Evolutionary conservation across 768 basidiomycete species (phyloP), one percentile per base, ranked within the genome.

Genomic region (Megacollybia marginata): DNA sequence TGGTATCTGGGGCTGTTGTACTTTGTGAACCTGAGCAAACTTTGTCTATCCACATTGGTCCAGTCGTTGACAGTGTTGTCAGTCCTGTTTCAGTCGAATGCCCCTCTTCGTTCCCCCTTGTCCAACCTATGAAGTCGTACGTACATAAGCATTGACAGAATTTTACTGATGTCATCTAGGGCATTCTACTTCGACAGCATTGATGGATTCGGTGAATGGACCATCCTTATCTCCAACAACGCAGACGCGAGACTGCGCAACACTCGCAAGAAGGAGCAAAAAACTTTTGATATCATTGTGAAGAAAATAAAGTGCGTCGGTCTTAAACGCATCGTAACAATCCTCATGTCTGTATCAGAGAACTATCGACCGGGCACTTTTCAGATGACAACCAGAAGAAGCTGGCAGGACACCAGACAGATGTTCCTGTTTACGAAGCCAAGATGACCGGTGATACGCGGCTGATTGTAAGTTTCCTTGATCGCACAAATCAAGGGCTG

Each of bases 291-390:
- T 12, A 79, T 82, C 42, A 72, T 80, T 23, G 56, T 83, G 35
- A 86, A 83, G 64, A 88, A 87, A 59, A 83, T 88, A 58, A 78
- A 71, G 86, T 83, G 45, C 23, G 72, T 57, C 33, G 34, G 20
- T 12, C 33, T 50, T 32, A 20, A 11, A 18, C 35, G 7, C 42
- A 15, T 36, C 4, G 10, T 6, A 11, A n/a, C 34, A n/a, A 36
- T 9, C 28, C n/a, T 46, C 6, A 46, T 31, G 33, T 52, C 51
- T 34, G 5, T 2, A 33, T 7, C 42, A 87, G 85, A 57, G 80
- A 87, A 52, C 70, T 88, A 10, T 88, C 85, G 0, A 72, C 75
- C 3, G 85, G 85, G 0, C 75, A 80, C 49, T 86, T 88, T 56
- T 85, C 85, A 1, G 69, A 71, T 10, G 79, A 82, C 50, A 87